Conservation (phyloP, 306 rosid species). For the Gleditsia sinensis region DNA sequence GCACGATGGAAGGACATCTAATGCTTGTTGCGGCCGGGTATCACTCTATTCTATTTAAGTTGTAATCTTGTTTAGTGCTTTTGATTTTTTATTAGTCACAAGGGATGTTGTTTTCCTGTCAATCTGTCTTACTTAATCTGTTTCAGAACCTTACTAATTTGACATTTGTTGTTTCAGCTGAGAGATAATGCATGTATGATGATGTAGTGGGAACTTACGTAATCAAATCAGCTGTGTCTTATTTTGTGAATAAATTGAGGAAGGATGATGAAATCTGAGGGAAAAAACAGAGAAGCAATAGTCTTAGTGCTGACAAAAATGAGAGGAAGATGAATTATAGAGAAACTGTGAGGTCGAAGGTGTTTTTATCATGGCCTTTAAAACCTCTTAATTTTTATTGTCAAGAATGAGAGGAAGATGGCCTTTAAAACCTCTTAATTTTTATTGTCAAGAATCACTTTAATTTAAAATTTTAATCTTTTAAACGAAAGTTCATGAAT, state of each 20-base stretch:
- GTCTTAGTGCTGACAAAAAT: not conserved
- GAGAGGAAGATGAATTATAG: not conserved
- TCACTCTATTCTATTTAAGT: conserved; percentile 33
- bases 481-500: too few species aligned
- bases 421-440: too few species aligned
- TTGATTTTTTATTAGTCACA: conserved; percentile 9
- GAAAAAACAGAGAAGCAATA: not conserved
- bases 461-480: too few species aligned
- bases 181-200: conserved; percentile 22
- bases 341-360: not conserved
- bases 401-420: too few species aligned
- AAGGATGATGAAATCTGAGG: not conserved
- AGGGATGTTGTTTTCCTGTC: not conserved
- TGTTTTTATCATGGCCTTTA: not conserved
- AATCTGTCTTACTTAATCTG: not conserved
- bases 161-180: not conserved
- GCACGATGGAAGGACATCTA: conserved; percentile 91
- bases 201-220: not conserved
- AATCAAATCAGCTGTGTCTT: not conserved
- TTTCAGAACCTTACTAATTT: conserved; percentile 17
- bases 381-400: too few species aligned
- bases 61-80: conserved; percentile 24
- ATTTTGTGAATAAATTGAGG: not conserved
- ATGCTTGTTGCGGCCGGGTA: conserved; percentile 92
- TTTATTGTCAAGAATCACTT: too few species aligned